Percentiles rank a stretch among this genome's conserved stretches.
Evolutionary conservation across 2,329 filamentous ascomycete species (phyloP).

Genomic region (Ophiostoma sp.): DNA sequence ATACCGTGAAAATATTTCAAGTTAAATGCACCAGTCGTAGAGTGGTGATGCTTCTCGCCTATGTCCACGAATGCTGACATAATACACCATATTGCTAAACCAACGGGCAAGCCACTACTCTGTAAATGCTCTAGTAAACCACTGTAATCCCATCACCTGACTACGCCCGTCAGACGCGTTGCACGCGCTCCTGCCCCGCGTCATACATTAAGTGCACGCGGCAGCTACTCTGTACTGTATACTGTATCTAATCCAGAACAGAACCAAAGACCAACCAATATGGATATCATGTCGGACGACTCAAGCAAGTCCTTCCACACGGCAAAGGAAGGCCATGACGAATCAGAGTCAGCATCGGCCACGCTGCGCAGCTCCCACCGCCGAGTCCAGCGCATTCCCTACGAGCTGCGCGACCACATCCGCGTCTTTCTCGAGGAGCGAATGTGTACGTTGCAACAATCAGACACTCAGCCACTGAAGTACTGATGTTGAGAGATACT

Average conservation of each 20-base stretch:
- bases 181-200: not conserved
- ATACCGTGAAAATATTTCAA: too few relatives aligned
- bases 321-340: not conserved
- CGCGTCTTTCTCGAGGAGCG: constrained; percentile 71
- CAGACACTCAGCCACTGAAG: too few relatives aligned
- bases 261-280: not conserved
- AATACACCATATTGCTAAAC: not conserved
- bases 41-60: not conserved
- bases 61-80: not conserved
- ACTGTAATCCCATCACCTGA: not conserved
- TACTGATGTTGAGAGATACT: too few relatives aligned
- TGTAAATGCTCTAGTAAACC: not conserved
- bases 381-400: constrained; percentile 52
- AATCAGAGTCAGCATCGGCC: not conserved
- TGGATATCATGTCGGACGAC: constrained; percentile 3
- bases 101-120: not conserved
- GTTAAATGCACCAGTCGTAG: not conserved
- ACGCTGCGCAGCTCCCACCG: constrained; percentile 41
- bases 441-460: constrained; percentile 38
- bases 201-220: not conserved
- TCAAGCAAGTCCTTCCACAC: constrained; percentile 11
- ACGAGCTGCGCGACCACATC: constrained; percentile 60
- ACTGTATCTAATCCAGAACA: too few relatives aligned
- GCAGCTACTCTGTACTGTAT: not conserved
- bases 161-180: constrained; percentile 4